These are phyloP conservation scores for Ganoderma boninense DNA, from an alignment of 1,284 basidiomycete genomes.

Conservation along the genomic window DNA sequence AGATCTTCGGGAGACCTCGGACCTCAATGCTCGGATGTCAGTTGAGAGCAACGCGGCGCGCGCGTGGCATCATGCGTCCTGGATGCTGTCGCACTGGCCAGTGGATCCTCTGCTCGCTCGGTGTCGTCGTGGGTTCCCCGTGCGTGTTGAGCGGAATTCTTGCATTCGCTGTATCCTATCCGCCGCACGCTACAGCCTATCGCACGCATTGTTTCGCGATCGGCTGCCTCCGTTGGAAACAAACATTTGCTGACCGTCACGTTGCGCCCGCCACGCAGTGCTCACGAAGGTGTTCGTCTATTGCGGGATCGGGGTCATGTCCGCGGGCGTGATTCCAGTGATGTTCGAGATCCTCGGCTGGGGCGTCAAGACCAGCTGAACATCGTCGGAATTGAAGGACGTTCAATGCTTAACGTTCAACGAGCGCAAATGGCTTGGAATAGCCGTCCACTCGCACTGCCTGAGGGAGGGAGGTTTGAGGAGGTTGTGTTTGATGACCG, in stretches of 20 bases:
- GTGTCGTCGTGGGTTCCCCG: too few relatives aligned
- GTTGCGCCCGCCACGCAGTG: slow-evolving; percentile 53
- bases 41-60: too few relatives aligned
- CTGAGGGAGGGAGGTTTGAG: not conserved
- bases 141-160: too few relatives aligned
- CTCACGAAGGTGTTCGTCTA: slow-evolving; percentile 94
- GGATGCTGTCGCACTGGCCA: too few relatives aligned
- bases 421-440: not conserved
- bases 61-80: too few relatives aligned
- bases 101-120: too few relatives aligned
- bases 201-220: not conserved
- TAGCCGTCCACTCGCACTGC: not conserved
- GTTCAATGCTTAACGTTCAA: not conserved
- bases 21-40: too few relatives aligned
- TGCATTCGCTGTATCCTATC: too few relatives aligned
- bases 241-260: not conserved
- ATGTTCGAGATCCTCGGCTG: slow-evolving; percentile 76
- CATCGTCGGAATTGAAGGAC: not conserved
- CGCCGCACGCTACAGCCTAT: not conserved
- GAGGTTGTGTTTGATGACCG: too few relatives aligned
- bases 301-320: slow-evolving; percentile 81
- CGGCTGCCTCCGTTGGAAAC: not conserved
- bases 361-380: slow-evolving; percentile 53
- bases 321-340: slow-evolving; percentile 67
- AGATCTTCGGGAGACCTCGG: too few relatives aligned